These are phyloP conservation scores for Cynanchum wilfordii DNA, from an alignment of 257 asterid species.

Conservation along the genomic window DNA sequence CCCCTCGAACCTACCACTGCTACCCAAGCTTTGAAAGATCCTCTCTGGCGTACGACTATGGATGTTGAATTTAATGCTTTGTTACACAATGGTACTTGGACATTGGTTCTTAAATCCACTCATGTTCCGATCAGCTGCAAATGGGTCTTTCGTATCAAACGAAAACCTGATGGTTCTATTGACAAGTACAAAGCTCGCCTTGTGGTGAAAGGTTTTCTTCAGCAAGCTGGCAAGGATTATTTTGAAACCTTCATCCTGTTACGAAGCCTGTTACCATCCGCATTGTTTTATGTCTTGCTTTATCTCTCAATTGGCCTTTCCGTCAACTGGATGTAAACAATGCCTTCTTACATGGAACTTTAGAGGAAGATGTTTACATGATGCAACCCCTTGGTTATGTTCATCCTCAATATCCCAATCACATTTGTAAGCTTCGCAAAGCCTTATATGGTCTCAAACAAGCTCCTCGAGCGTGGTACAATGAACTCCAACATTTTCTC, in stretches of 20 bases:
- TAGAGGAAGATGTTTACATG: not conserved
- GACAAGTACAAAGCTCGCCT: too few relatives aligned
- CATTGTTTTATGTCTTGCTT: not conserved
- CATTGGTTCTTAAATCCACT: not conserved
- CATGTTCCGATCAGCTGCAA: not conserved
- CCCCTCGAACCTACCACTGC: not conserved
- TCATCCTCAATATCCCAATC: not conserved
- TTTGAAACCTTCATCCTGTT: not conserved
- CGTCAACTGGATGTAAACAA: not conserved
- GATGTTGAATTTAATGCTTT: constrained; percentile 2
- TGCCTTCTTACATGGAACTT: not conserved
- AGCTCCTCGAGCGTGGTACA: too few relatives aligned
- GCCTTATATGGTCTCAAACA: not conserved
- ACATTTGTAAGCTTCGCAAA: not conserved
- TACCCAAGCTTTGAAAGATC: not conserved
- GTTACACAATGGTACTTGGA: not conserved
- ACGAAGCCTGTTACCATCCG: not conserved
- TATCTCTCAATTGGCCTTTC: not conserved
- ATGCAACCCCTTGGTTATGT: not conserved
- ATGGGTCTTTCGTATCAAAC: constrained; percentile 1
- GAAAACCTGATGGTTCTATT: not conserved
- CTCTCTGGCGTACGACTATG: not conserved
- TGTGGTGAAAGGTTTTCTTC: not conserved
- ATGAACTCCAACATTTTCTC: not conserved
- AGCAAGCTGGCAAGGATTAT: not conserved